Base-by-base conservation (phyloP, 805 yeast genomes). In the Teunomyces atbi region DNA sequence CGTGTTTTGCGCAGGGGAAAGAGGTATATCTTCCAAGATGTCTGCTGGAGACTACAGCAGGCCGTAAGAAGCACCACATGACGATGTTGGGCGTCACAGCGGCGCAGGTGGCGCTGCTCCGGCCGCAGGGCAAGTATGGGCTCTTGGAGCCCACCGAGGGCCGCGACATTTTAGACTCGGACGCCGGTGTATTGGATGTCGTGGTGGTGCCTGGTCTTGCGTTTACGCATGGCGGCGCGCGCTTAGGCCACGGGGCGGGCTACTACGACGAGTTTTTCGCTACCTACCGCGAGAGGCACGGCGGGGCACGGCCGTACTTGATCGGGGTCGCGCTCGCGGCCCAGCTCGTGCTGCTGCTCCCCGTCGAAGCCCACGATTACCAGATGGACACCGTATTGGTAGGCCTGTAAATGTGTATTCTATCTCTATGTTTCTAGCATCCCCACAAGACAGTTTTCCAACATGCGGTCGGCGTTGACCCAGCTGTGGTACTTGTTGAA, bases 231-330 rank as follows among this genome's bases (percentile, higher is more conserved):
- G 47, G 48, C 1, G 65, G 82, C 18, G 62, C 70, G 10, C 62
- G 99, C 45, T 61, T 92, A 44, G 99, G 99, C 1, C 96, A 89
- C 61, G 99, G 99, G 1, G 92, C 84, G 4, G 99, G 97, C 0
- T 90, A 80, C 62, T 92, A 94, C 62, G 99, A 92, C 61, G 89
- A 84, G 55, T 73, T 58, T 59, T 65, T 67, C 27, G 53, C 33
- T 37, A 54, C 46, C 19, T 60, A 64, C 46, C 13, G 39, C 11
- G 39, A 50, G 11, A 57, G 55, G 39, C 55, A 52, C 45, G 50
- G 55, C 4, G 47, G 55, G 3, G 47, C 48, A 18, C 52, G 39
- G 13, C 85, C 86, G 0, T 61, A 59, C 29, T 55, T 82, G 28
- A 58, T 88, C 1, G 96, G 91, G 0, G 61, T 86, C 3, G 89